Conservation (phyloP, 2,329 filamentous ascomycete genomes). For the Nigrospora oryzae region DNA sequence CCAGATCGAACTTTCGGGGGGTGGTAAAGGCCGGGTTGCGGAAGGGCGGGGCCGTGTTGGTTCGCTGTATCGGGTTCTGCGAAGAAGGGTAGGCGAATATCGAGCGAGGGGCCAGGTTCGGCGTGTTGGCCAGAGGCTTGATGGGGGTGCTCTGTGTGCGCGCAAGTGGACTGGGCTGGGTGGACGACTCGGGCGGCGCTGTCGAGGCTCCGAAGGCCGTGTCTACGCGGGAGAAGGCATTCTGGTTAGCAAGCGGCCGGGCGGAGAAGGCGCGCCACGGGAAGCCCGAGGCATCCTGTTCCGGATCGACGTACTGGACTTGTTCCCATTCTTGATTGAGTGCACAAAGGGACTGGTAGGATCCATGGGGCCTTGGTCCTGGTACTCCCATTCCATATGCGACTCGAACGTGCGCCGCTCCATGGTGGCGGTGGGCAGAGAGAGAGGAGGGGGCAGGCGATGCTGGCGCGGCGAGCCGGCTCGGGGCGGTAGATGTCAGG, state of each 20-base stretch:
- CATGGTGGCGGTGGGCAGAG: slow-evolving; percentile 24
- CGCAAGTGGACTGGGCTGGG: not conserved
- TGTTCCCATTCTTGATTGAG: slow-evolving; percentile 30
- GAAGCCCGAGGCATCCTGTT: slow-evolving; percentile 1
- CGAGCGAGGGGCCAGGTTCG: slow-evolving; percentile 19
- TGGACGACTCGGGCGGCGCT: no score
- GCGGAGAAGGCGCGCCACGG: not conserved
- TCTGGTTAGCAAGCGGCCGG: not conserved
- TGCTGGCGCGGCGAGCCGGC: no score
- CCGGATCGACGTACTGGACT: slow-evolving; percentile 28
- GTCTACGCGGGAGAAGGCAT: not conserved
- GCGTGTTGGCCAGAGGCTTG: slow-evolving; percentile 27
- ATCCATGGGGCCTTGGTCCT: slow-evolving; percentile 48
- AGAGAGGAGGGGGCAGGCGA: not conserved
- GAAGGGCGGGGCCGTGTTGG: slow-evolving; percentile 41
- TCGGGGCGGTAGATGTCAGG: no score
- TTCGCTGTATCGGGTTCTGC: slow-evolving; percentile 23
- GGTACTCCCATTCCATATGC: slow-evolving; percentile 61
- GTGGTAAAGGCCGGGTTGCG: slow-evolving; percentile 59
- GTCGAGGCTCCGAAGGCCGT: not conserved
- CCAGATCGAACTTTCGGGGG: slow-evolving; percentile 48
- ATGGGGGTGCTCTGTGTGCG: slow-evolving; percentile 21
- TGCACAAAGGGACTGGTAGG: slow-evolving; percentile 54
- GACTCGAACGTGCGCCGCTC: slow-evolving; percentile 49
- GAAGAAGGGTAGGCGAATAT: slow-evolving; percentile 30